phyloP scores from a whole-genome alignment of 2,329 filamentous ascomycete genomes.

The Penicillium sumatraense region DNA sequence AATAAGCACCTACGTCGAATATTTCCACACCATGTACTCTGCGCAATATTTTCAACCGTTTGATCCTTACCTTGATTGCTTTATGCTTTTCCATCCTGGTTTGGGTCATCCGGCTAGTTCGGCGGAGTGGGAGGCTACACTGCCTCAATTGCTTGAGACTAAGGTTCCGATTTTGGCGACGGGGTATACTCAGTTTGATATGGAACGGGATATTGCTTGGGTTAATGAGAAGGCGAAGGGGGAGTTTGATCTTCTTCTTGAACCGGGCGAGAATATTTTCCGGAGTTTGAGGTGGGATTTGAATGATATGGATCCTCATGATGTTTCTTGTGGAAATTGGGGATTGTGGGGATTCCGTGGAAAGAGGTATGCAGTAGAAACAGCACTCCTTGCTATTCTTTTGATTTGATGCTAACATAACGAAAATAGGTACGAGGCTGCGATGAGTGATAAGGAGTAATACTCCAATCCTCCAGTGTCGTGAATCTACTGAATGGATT shows the following conservation, averaged over 20 bases:
- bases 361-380: conserved; percentile 92
- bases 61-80: conserved; percentile 97
- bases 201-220: conserved; percentile 91
- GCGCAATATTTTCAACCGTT: conserved; percentile 90
- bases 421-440: conserved; percentile 44
- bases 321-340: conserved; percentile 95
- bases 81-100: conserved; percentile 95
- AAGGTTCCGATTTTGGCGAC: conserved; percentile 94
- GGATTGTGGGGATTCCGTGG: conserved; percentile 96
- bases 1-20: conserved; percentile 96
- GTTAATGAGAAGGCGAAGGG: conserved; percentile 82
- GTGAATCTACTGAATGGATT: too few relatives aligned
- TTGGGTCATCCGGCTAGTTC: conserved; percentile 91
- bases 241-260: conserved; percentile 88
- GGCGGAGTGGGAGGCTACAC: conserved; percentile 90
- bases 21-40: conserved; percentile 95
- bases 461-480: too few relatives aligned
- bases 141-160: conserved; percentile 89
- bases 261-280: conserved; percentile 93
- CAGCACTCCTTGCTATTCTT: conserved; percentile 43
- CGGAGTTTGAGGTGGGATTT: conserved; percentile 94
- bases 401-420: conserved; percentile 8
- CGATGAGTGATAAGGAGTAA: conserved; percentile 29
- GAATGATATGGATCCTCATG: conserved; percentile 92
- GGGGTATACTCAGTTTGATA: conserved; percentile 93